Conservation (phyloP, 257 asterid species). For the Lycium barbarum region DNA sequence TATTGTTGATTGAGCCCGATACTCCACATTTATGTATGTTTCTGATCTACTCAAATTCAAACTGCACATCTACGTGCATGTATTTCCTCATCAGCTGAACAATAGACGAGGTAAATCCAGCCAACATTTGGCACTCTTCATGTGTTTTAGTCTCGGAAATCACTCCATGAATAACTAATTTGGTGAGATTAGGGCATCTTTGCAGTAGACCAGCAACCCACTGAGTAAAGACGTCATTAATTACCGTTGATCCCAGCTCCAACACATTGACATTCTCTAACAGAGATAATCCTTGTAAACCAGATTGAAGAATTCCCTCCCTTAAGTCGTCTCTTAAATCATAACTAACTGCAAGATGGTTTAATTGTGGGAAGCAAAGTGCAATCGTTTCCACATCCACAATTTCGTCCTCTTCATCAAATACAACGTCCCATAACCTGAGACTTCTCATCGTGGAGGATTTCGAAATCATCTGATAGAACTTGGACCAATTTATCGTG, state of each 20-base stretch:
- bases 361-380: conserved; percentile 73
- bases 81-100: conserved; percentile 76
- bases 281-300: conserved; percentile 68
- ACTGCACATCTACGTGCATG: conserved; percentile 72
- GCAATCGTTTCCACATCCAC: conserved; percentile 83
- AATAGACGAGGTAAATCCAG: conserved; percentile 71
- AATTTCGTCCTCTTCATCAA: conserved; percentile 89
- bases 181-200: conserved; percentile 71
- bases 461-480: conserved; percentile 78
- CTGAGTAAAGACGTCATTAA: conserved; percentile 63
- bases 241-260: conserved; percentile 89
- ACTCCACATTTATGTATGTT: neutral
- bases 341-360: conserved; percentile 70
- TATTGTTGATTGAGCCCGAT: conserved; percentile 17
- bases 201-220: conserved; percentile 82
- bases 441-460: conserved; percentile 74
- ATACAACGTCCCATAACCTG: conserved; percentile 89
- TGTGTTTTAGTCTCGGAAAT: conserved; percentile 88
- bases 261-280: conserved; percentile 74
- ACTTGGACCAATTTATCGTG: conserved; percentile 88
- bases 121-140: conserved; percentile 80
- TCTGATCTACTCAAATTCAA: conserved; percentile 67
- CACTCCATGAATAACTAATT: conserved; percentile 78
- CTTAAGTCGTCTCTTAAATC: conserved; percentile 58
- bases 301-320: conserved; percentile 64